Percentiles rank a stretch among this genome's conserved stretches.
These are phyloP conservation scores for Setaria italica DNA, from an alignment of 202 grass and related monocot genomes.

Conservation along the genomic window DNA sequence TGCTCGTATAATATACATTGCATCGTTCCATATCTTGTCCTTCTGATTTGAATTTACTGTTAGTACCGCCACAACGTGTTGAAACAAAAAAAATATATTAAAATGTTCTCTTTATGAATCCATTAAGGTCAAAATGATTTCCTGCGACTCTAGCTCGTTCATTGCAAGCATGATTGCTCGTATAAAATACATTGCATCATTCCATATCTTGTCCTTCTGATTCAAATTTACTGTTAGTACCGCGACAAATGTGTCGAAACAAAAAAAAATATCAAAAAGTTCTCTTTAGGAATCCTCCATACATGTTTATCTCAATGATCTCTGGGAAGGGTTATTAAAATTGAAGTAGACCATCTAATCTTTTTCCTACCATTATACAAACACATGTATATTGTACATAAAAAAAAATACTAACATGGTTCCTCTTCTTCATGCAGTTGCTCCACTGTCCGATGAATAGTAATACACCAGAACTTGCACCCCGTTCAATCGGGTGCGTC, in stretches of 20 bases:
- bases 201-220: not conserved
- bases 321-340: too few species aligned
- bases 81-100: not conserved
- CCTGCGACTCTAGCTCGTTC: too few species aligned
- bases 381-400: too few species aligned
- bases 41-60: not conserved
- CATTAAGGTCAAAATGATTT: not conserved
- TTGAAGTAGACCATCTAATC: too few species aligned
- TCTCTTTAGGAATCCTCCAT: too few species aligned
- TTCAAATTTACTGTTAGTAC: not conserved
- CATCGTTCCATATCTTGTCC: not conserved
- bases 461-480: not conserved
- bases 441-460: not conserved
- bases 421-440: not conserved
- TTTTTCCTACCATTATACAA: too few species aligned
- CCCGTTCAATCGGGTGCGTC: not conserved
- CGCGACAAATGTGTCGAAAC: too few species aligned
- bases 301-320: too few species aligned
- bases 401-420: too few species aligned
- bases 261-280: not conserved
- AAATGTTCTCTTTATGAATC: too few species aligned
- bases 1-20: not conserved
- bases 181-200: not conserved
- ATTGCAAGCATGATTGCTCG: not conserved
- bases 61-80: not conserved